These are phyloP conservation scores for Coemansia umbellata DNA, from an alignment of 192 early-diverging fungal species.

Conservation along the genomic window DNA sequence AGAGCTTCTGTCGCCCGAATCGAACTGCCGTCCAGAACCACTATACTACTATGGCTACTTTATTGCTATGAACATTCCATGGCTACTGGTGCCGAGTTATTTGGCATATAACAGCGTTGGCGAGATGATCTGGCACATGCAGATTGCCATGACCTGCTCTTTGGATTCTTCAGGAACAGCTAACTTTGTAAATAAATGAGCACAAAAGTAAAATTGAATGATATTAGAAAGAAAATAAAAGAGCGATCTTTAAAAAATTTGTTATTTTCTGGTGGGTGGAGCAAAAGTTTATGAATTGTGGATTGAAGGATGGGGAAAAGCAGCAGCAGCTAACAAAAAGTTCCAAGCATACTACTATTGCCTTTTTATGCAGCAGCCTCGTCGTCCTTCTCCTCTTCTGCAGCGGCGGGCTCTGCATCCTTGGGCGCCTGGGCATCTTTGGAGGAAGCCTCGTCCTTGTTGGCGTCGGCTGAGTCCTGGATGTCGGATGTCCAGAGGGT, in stretches of 20 bases:
- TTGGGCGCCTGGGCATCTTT: slow-evolving; percentile 12
- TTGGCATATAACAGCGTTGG: slow-evolving; percentile 24
- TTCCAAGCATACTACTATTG: neutral
- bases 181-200: no score
- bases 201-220: no score
- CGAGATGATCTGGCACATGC: neutral
- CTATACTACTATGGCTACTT: slow-evolving; percentile 67
- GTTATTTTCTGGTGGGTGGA: no score
- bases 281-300: no score
- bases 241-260: no score
- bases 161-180: no score
- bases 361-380: slow-evolving; percentile 16
- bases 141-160: no score
- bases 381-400: slow-evolving; percentile 16
- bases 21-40: slow-evolving; percentile 53
- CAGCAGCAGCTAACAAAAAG: slow-evolving; percentile 1
- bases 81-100: slow-evolving; percentile 58
- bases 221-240: no score
- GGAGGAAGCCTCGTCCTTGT: slow-evolving; percentile 16
- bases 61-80: slow-evolving; percentile 57
- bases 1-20: slow-evolving; percentile 49
- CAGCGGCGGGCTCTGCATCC: slow-evolving; percentile 18
- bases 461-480: slow-evolving; percentile 50
- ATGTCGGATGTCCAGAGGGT: slow-evolving; percentile 94
- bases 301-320: slow-evolving; percentile 8